These are phyloP conservation scores for Leishmania amazonensis DNA, from an alignment of 208 protist genomes.

Conservation along the genomic window DNA sequence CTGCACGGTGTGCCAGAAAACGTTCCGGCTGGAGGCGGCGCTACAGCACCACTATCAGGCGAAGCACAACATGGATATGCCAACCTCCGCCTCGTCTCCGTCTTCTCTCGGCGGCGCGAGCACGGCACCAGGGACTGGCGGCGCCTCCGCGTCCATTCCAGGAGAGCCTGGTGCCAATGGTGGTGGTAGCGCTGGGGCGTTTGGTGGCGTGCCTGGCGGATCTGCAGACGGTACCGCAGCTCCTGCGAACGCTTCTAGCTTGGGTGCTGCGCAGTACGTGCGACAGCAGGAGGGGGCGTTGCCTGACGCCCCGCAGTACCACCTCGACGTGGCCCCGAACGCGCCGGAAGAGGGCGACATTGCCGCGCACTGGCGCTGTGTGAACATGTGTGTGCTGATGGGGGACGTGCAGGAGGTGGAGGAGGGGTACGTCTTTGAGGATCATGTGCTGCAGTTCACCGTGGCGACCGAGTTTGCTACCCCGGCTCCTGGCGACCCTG, in stretches of 20 bases:
- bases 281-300: conserved; percentile 64
- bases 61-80: conserved; percentile 91
- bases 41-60: conserved; percentile 90
- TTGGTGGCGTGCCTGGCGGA: not conserved
- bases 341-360: conserved; percentile 87
- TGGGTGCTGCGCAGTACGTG: conserved; percentile 44
- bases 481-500: conserved; percentile 78
- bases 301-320: conserved; percentile 74
- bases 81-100: conserved; percentile 12
- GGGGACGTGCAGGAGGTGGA: conserved; percentile 79
- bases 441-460: conserved; percentile 87
- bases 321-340: conserved; percentile 85
- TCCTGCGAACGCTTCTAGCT: not conserved
- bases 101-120: not conserved
- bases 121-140: not conserved
- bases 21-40: conserved; percentile 86
- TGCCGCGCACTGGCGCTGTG: conserved; percentile 84
- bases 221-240: not conserved
- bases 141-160: not conserved
- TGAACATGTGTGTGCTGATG: conserved; percentile 82
- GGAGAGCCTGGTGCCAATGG: not conserved
- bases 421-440: conserved; percentile 86
- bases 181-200: not conserved
- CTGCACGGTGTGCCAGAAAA: conserved; percentile 89
- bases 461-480: conserved; percentile 79